Evolutionary conservation across 176 grass and related monocot species (phyloP).

Genomic region (Ensete ventricosum): DNA sequence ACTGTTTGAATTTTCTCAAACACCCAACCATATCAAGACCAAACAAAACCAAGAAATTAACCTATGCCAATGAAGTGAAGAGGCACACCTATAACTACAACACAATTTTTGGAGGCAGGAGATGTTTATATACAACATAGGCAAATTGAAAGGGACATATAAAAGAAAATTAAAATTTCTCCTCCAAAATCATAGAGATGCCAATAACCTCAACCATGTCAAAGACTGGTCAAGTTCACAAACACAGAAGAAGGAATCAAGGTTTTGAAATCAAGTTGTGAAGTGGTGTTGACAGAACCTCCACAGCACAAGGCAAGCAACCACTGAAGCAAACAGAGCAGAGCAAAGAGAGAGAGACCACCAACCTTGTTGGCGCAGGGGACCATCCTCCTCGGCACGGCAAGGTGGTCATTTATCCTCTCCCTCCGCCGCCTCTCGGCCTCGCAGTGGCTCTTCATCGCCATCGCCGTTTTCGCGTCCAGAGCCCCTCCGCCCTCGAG

Average conservation of each 20-base stretch:
- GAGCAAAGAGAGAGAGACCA: not conserved
- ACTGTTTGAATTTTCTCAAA: not conserved
- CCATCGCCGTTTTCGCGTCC: slow-evolving; percentile 42
- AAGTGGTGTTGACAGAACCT: not conserved
- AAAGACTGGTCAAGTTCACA: not conserved
- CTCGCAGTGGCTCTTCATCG: slow-evolving; percentile 85
- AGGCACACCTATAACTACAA: not conserved
- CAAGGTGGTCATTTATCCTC: slow-evolving; percentile 86
- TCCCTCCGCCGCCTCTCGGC: slow-evolving; percentile 84
- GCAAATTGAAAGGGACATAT: not conserved
- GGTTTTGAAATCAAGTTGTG: not conserved
- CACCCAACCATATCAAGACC: not conserved
- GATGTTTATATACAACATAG: not conserved
- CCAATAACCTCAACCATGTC: not conserved
- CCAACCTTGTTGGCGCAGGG: slow-evolving; percentile 59
- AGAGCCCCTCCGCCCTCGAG: not conserved
- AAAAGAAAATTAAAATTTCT: not conserved
- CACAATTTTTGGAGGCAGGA: not conserved
- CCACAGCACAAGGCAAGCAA: not conserved
- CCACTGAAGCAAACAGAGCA: not conserved
- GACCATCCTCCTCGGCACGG: slow-evolving; percentile 66
- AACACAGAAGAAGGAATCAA: not conserved
- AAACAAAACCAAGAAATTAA: not conserved
- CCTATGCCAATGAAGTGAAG: not conserved
- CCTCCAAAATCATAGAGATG: not conserved